Percentiles rank a stretch among this genome's conserved stretches.
Evolutionary conservation across 2,329 filamentous ascomycete genomes (phyloP).

Genomic region (Penicillium sp.): DNA sequence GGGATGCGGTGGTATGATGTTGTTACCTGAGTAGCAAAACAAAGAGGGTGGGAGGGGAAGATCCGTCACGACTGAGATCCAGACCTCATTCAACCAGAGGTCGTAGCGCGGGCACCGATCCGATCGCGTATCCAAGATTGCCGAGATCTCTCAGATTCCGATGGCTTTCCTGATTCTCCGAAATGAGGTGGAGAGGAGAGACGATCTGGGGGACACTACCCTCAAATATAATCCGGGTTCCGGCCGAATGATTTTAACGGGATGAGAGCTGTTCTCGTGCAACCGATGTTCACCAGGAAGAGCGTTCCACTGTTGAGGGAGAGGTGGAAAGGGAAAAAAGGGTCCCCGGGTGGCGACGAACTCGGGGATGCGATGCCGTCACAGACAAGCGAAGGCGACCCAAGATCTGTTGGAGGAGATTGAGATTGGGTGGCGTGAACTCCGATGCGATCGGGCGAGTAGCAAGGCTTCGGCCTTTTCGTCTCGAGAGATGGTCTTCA

Average conservation of each 20-base stretch:
- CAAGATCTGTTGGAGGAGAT: slow-evolving; percentile 12
- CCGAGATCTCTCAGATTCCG: not conserved
- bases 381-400: slow-evolving; percentile 14
- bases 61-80: slow-evolving; percentile 8
- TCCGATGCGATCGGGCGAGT: slow-evolving; percentile 14
- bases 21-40: not conserved
- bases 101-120: slow-evolving; percentile 8
- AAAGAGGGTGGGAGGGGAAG: not conserved
- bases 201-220: not conserved
- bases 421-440: slow-evolving; percentile 17
- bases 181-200: slow-evolving; percentile 7
- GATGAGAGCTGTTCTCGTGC: slow-evolving; percentile 17
- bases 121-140: slow-evolving; percentile 14
- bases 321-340: slow-evolving; percentile 6
- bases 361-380: slow-evolving; percentile 15
- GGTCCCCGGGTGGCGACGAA: slow-evolving; percentile 16
- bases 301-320: slow-evolving; percentile 25
- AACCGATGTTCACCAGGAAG: slow-evolving; percentile 14
- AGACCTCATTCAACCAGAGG: slow-evolving; percentile 15
- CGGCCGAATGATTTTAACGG: slow-evolving; percentile 18
- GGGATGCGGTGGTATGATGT: not conserved
- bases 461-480: slow-evolving; percentile 1
- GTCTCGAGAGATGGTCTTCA: not conserved
- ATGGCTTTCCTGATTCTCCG: not conserved
- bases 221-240: slow-evolving; percentile 9